Conservation (phyloP, 2,329 filamentous ascomycete genomes). For the Penicillium sp. region DNA sequence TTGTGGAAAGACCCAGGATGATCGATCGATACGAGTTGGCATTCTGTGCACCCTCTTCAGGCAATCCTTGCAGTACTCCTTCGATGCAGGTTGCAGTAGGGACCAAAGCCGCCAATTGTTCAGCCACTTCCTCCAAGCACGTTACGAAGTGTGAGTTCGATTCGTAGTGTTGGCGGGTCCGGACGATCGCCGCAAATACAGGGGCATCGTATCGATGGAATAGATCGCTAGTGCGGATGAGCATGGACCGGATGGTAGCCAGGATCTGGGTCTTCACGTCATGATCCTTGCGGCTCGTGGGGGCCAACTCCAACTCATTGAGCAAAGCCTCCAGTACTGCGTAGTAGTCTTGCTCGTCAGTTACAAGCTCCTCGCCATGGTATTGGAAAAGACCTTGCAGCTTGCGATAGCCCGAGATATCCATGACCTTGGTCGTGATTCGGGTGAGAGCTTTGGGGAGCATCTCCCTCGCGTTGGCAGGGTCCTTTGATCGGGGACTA, state of each 20-base stretch:
- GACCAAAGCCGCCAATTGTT: conserved; percentile 33
- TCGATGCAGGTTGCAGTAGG: conserved; percentile 24
- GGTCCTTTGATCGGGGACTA: conserved; percentile 41
- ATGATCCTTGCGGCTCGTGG: conserved; percentile 29
- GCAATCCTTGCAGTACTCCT: conserved; percentile 34
- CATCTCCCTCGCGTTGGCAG: conserved; percentile 37
- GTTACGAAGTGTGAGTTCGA: conserved; percentile 41
- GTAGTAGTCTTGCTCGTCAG: conserved; percentile 38
- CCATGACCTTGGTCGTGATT: conserved; percentile 37
- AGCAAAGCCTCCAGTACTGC: conserved; percentile 40
- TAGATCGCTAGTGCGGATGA: conserved; percentile 34
- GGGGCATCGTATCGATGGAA: conserved; percentile 37
- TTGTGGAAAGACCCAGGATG: conserved; percentile 31
- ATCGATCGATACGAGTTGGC: conserved; percentile 34
- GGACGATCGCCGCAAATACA: conserved; percentile 38
- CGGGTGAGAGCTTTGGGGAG: conserved; percentile 39
- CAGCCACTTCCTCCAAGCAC: conserved; percentile 40
- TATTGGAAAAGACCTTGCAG: conserved; percentile 42
- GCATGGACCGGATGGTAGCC: conserved; percentile 41
- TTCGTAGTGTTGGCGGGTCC: conserved; percentile 39
- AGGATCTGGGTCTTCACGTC: conserved; percentile 47
- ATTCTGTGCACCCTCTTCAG: conserved; percentile 30
- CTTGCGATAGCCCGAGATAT: conserved; percentile 45
- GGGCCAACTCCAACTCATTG: conserved; percentile 35
- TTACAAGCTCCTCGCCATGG: conserved; percentile 35